A percentile compares a stretch with the other conserved stretches of the same genome.
These are phyloP conservation scores for Candida maris DNA, from an alignment of 805 yeast genomes.

Conservation along the genomic window DNA sequence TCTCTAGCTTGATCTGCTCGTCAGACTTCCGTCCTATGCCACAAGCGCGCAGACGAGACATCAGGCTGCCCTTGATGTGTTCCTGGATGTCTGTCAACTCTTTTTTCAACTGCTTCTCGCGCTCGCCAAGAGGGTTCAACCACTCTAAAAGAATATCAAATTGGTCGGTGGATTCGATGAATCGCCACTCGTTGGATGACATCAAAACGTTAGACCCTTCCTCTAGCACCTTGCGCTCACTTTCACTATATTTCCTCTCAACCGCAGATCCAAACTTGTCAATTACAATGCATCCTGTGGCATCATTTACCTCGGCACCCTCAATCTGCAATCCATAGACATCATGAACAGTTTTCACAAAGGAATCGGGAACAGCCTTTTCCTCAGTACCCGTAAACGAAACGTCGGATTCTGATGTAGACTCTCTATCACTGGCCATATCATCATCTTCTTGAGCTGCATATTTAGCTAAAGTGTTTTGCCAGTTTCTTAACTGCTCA, in stretches of 20 bases:
- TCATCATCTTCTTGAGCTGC: conserved; percentile 5
- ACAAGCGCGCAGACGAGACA: conserved; percentile 54
- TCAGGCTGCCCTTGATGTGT: conserved; percentile 50
- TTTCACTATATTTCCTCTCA: conserved; percentile 27
- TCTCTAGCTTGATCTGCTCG: conserved; percentile 40
- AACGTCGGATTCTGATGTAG: conserved; percentile 1
- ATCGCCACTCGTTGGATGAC: conserved; percentile 62
- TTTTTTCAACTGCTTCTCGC: conserved; percentile 65
- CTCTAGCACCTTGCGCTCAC: conserved; percentile 63
- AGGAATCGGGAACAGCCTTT: conserved; percentile 3
- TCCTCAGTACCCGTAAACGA: conserved; percentile 4
- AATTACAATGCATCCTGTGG: conserved; percentile 24
- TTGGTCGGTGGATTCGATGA: conserved; percentile 57
- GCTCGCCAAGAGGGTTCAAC: conserved; percentile 70
- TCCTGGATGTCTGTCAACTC: conserved; percentile 55
- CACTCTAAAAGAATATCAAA: conserved; percentile 54
- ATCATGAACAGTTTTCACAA: conserved; percentile 27
- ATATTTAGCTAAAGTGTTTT: conserved; percentile 2
- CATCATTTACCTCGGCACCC: conserved; percentile 21
- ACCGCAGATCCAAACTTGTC: conserved; percentile 37
- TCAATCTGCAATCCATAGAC: conserved; percentile 32
- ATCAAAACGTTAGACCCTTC: conserved; percentile 59
- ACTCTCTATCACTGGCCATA: conserved; percentile 2
- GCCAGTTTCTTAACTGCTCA: conserved; percentile 39
- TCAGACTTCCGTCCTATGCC: conserved; percentile 40